These are phyloP conservation scores for Paraphaeosphaeria sporulosa DNA, from an alignment of 2,329 filamentous ascomycete species.

Conservation along the genomic window DNA sequence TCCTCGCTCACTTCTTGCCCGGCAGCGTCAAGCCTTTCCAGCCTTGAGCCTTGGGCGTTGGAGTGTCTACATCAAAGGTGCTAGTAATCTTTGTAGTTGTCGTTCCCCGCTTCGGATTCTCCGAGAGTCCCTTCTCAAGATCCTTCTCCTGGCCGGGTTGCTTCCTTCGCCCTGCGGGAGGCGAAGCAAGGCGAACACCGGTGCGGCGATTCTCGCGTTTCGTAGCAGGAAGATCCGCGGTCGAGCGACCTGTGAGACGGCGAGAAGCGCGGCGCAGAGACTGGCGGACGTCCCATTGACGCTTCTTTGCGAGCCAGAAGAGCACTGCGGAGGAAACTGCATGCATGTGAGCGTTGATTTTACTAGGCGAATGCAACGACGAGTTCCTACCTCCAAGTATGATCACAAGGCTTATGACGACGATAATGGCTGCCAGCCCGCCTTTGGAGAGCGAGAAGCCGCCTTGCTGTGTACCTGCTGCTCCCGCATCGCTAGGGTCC, in stretches of 20 bases:
- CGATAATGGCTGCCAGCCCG: conserved; percentile 76
- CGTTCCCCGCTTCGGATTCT: conserved; percentile 22
- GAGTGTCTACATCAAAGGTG: conserved; percentile 38
- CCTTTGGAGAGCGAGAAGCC: conserved; percentile 71
- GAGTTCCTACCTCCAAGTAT: conserved; percentile 62
- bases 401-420: conserved; percentile 71
- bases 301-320: conserved; percentile 83
- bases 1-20: conserved; percentile 7
- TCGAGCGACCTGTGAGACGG: conserved; percentile 52
- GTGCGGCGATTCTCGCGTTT: conserved; percentile 46
- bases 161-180: conserved; percentile 36
- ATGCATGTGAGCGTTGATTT: conserved; percentile 21
- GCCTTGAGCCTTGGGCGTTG: conserved; percentile 22
- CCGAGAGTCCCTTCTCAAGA: conserved; percentile 44
- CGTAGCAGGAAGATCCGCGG: conserved; percentile 31
- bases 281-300: conserved; percentile 80
- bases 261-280: conserved; percentile 71
- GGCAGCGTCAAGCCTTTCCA: conserved; percentile 19
- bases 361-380: conserved; percentile 14
- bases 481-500: conserved; percentile 61
- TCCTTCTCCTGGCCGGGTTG: conserved; percentile 34
- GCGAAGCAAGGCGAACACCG: conserved; percentile 45
- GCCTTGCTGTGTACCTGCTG: conserved; percentile 67
- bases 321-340: conserved; percentile 70
- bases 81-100: conserved; percentile 48